Evolutionary conservation across 257 asterid species (phyloP).

Genomic region (Solanum paucissectum): DNA sequence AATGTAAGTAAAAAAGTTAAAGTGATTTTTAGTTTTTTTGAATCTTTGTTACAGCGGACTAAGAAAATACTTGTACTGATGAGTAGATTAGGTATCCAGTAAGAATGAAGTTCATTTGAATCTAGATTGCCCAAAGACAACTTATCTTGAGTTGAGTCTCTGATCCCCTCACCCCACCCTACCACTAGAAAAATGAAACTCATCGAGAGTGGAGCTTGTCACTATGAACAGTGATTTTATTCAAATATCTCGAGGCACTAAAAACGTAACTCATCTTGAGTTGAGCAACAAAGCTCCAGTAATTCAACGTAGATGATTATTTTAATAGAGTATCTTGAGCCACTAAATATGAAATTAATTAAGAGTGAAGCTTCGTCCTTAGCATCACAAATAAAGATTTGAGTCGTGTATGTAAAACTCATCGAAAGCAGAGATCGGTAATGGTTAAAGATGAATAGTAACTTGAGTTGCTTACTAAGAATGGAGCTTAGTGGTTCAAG

Average conservation of each 20-base stretch:
- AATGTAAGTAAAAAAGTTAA: fast-evolving
- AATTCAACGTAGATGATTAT: fast-evolving
- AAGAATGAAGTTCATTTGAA: too few species aligned
- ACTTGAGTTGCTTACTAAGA: background rate
- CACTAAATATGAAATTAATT: background rate
- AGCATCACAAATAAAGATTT: too few species aligned
- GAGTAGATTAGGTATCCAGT: too few species aligned
- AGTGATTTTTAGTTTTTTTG: background rate
- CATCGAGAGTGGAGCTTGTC: background rate
- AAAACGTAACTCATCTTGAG: too few species aligned
- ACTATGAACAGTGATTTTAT: too few species aligned
- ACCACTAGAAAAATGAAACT: background rate
- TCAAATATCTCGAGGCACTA: background rate
- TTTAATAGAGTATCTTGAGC: background rate
- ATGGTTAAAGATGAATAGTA: background rate
- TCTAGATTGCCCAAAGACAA: too few species aligned
- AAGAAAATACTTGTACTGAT: too few species aligned
- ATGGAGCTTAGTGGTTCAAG: background rate
- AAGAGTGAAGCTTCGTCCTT: background rate
- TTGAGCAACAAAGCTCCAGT: background rate
- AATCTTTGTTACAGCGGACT: background rate
- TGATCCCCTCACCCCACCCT: too few species aligned
- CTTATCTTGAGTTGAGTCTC: too few species aligned
- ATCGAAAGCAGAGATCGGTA: background rate
- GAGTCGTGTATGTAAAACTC: background rate